Percentiles rank a stretch among this genome's conserved stretches.
Evolutionary conservation across 176 grass and related monocot genomes (phyloP).

Genomic region (Oropetium thomaeum): DNA sequence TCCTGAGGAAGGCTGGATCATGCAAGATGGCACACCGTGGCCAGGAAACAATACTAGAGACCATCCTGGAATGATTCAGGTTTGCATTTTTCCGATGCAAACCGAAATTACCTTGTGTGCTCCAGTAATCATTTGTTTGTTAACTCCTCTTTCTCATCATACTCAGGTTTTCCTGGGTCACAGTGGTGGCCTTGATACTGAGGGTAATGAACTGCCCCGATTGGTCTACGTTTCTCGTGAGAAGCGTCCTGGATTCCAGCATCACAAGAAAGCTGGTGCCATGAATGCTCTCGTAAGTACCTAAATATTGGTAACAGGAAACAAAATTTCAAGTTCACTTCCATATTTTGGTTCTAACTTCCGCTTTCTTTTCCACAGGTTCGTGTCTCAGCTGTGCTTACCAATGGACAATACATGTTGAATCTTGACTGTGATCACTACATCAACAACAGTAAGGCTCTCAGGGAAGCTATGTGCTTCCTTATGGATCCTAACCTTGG

Average conservation of each 20-base stretch:
- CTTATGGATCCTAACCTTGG: constrained; percentile 99
- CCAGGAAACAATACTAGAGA: constrained; percentile 99
- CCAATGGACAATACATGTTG: constrained; percentile 97
- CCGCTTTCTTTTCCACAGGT: constrained; percentile 52
- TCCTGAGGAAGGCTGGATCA: constrained; percentile 98
- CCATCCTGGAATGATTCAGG: constrained; percentile 99
- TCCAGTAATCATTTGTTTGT: constrained; percentile 11
- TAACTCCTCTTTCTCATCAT: constrained; percentile 34
- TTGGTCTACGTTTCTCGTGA: constrained; percentile 99
- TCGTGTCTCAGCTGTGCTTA: constrained; percentile 98
- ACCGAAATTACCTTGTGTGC: neutral
- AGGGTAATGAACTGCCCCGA: constrained; percentile 95
- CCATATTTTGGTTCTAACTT: constrained; percentile 38
- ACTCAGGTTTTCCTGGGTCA: constrained; percentile 99
- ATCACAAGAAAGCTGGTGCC: constrained; percentile 99
- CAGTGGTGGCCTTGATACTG: constrained; percentile 97
- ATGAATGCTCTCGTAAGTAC: constrained; percentile 98
- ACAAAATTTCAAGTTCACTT: constrained; percentile 21
- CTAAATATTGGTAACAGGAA: constrained; percentile 8
- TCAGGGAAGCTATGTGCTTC: constrained; percentile 98
- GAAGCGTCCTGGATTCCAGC: constrained; percentile 98
- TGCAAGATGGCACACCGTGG: constrained; percentile 99
- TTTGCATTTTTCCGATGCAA: constrained; percentile 31
- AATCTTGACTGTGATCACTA: constrained; percentile 99
- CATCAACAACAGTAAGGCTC: constrained; percentile 98